These are phyloP conservation scores for Eimeria necatrix DNA, from an alignment of 169 alveolate genomes.

Conservation along the genomic window DNA sequence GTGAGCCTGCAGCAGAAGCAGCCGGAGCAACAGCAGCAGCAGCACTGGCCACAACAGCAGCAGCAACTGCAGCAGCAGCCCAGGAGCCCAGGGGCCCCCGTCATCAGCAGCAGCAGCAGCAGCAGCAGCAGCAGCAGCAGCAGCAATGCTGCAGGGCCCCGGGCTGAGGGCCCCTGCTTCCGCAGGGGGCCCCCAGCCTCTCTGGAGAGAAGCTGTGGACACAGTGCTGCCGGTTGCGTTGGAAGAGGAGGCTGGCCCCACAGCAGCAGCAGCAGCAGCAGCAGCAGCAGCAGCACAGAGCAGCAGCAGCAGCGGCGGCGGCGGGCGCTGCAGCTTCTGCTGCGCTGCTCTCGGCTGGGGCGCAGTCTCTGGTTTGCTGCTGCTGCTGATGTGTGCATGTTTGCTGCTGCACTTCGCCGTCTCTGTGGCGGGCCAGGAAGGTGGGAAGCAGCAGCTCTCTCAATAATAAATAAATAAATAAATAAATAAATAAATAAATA, in stretches of 20 bases:
- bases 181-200: neutral
- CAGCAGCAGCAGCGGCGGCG: slow-evolving; percentile 13
- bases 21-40: neutral
- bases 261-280: neutral
- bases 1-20: slow-evolving; percentile 7
- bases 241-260: neutral
- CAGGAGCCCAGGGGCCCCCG: too few relatives aligned
- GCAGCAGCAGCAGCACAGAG: neutral
- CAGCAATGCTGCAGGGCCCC: neutral
- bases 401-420: neutral
- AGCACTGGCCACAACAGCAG: neutral
- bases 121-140: neutral
- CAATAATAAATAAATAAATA: too few relatives aligned
- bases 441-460: too few relatives aligned
- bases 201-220: neutral
- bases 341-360: slow-evolving; percentile 27
- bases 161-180: neutral
- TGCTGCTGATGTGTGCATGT: neutral
- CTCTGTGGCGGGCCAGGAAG: slow-evolving; percentile 3
- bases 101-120: neutral
- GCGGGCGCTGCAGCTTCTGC: slow-evolving; percentile 27
- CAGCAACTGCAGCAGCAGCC: neutral
- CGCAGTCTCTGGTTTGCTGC: neutral
- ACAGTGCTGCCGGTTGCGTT: neutral
- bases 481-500: too few relatives aligned